Conservation (phyloP, 2,329 filamentous ascomycete genomes). For the Helicocarpus griseus region DNA sequence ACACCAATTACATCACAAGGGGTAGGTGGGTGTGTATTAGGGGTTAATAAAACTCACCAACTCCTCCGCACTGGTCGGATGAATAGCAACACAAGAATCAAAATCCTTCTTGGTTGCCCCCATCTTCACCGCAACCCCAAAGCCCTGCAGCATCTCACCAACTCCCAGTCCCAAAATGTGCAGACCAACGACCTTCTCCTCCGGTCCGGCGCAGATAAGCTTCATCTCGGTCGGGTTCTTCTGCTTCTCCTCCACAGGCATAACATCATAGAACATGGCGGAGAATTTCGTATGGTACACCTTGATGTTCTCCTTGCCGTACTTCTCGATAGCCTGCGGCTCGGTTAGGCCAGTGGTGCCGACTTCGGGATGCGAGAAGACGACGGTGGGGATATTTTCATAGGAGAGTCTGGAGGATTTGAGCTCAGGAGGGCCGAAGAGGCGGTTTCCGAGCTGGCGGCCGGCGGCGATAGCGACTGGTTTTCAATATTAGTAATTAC, state of each 20-base stretch:
- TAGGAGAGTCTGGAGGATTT: conserved; percentile 38
- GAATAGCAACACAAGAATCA: conserved; percentile 65
- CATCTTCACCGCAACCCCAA: conserved; percentile 71
- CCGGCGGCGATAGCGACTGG: conserved; percentile 44
- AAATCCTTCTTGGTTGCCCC: conserved; percentile 69
- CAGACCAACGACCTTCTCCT: conserved; percentile 43
- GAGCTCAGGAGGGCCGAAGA: conserved; percentile 39
- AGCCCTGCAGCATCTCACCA: conserved; percentile 63
- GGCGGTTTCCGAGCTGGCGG: conserved; percentile 39
- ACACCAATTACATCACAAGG: too few relatives aligned
- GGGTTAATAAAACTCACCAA: conserved; percentile 44
- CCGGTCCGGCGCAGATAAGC: conserved; percentile 38
- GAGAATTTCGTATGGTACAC: conserved; percentile 41
- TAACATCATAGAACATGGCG: conserved; percentile 40
- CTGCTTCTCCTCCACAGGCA: conserved; percentile 39
- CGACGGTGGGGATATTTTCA: conserved; percentile 43
- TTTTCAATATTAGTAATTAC: background rate
- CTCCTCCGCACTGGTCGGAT: conserved; percentile 68
- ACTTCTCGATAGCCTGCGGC: conserved; percentile 37
- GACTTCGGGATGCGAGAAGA: conserved; percentile 43
- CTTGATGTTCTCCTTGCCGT: conserved; percentile 42
- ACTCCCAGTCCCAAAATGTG: conserved; percentile 40
- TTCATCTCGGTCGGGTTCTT: conserved; percentile 44
- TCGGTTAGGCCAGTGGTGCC: conserved; percentile 42
- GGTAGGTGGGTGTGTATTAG: too few relatives aligned